These are phyloP conservation scores for Pichia inconspicua DNA, from an alignment of 1,139 yeast genomes.

Conservation along the genomic window DNA sequence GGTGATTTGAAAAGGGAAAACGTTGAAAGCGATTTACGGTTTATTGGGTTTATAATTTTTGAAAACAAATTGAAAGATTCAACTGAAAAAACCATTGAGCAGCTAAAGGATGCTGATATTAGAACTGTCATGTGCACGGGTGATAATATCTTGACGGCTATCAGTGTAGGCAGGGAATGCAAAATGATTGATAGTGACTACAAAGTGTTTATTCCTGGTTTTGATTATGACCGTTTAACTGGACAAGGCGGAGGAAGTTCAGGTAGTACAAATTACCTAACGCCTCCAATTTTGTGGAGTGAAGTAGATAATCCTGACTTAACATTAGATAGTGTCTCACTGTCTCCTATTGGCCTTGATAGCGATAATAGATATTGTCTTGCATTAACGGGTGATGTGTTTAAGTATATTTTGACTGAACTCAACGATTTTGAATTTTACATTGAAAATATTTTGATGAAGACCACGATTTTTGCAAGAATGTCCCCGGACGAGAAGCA, in stretches of 20 bases:
- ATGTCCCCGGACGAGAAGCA: slow-evolving; percentile 99
- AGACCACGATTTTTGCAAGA: slow-evolving; percentile 78
- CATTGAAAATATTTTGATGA: slow-evolving; percentile 57
- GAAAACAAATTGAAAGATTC: slow-evolving; percentile 79
- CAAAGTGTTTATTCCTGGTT: slow-evolving; percentile 63
- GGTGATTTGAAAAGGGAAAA: slow-evolving; percentile 43
- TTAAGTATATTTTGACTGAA: slow-evolving; percentile 64
- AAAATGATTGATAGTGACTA: slow-evolving; percentile 44
- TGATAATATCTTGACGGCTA: slow-evolving; percentile 88
- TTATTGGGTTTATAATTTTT: slow-evolving; percentile 83
- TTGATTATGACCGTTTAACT: slow-evolving; percentile 28
- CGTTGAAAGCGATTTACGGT: slow-evolving; percentile 60
- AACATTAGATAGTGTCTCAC: slow-evolving; percentile 53
- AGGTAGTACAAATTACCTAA: slow-evolving; percentile 7
- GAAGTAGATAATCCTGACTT: slow-evolving; percentile 50
- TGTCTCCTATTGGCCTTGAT: slow-evolving; percentile 40
- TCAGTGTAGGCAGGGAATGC: slow-evolving; percentile 86
- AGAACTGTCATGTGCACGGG: slow-evolving; percentile 97
- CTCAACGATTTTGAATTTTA: slow-evolving; percentile 33
- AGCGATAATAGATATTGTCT: slow-evolving; percentile 43
- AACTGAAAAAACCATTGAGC: slow-evolving; percentile 53
- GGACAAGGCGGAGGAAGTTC: slow-evolving; percentile 5
- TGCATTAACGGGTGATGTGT: slow-evolving; percentile 90
- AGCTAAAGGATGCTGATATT: slow-evolving; percentile 57
- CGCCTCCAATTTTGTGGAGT: slow-evolving; percentile 45